phyloP scores from a whole-genome alignment of 768 basidiomycete genomes.

The Naganishia antarctica region DNA sequence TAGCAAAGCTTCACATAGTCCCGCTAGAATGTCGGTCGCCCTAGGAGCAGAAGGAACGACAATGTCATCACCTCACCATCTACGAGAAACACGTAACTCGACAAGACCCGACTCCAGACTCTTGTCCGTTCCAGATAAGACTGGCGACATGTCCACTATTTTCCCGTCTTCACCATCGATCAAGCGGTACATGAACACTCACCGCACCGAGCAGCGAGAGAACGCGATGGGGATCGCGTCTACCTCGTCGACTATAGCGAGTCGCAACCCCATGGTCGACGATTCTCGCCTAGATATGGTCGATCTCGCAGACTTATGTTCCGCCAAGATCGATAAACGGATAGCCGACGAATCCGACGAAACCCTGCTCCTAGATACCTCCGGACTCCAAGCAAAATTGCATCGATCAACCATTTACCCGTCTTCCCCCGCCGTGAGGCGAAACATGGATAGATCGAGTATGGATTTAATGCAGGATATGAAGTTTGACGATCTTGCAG shows the following conservation, averaged over 20 bases:
- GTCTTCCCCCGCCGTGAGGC: conserved; percentile 1
- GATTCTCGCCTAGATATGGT: not conserved
- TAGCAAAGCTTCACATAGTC: not conserved
- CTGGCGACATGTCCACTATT: not conserved
- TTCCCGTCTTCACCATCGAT: conserved; percentile 16
- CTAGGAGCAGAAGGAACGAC: no score
- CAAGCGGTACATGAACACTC: conserved; percentile 9
- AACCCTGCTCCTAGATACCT: not conserved
- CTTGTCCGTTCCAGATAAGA: not conserved
- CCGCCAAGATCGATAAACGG: not conserved
- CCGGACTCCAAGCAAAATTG: not conserved
- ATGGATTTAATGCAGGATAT: not conserved
- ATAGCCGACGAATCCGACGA: not conserved
- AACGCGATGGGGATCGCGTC: not conserved
- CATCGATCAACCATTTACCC: conserved; percentile 15
- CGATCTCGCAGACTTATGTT: not conserved
- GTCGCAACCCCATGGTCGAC: not conserved
- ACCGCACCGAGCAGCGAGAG: no score
- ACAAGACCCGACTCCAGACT: not conserved
- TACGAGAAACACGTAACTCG: no score
- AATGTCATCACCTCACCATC: no score
- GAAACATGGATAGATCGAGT: conserved; percentile 1
- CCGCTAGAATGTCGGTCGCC: no score
- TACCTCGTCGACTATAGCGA: not conserved
- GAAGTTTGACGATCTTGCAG: not conserved